These are phyloP conservation scores for Ophiostoma ips DNA, from an alignment of 2,329 filamentous ascomycete genomes.

Conservation along the genomic window DNA sequence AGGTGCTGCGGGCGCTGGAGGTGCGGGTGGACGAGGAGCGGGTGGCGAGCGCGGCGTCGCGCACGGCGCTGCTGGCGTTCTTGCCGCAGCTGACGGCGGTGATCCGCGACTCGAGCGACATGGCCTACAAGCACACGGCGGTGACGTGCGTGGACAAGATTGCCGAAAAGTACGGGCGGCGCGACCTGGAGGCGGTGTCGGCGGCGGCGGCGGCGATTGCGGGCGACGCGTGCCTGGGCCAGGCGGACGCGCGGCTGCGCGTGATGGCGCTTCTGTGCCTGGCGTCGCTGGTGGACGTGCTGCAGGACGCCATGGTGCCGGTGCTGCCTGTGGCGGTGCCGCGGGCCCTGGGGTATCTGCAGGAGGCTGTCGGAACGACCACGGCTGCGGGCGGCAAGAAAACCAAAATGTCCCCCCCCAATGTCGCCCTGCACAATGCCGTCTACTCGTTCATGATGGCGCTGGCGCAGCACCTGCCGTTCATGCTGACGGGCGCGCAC, in stretches of 20 bases:
- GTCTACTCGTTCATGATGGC: conserved; percentile 67
- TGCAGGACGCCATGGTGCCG: conserved; percentile 74
- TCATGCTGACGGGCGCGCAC: conserved; percentile 69
- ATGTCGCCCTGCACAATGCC: conserved; percentile 60
- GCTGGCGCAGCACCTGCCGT: conserved; percentile 71
- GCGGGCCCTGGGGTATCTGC: conserved; percentile 56
- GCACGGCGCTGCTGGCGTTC: conserved; percentile 62
- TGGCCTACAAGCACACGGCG: conserved; percentile 68
- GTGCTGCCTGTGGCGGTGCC: conserved; percentile 65
- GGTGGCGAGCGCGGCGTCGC: conserved; percentile 52
- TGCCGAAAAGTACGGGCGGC: conserved; percentile 88
- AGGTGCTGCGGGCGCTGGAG: conserved; percentile 69
- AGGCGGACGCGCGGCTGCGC: conserved; percentile 56
- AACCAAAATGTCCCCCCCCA: neutral
- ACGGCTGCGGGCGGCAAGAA: conserved; percentile 16
- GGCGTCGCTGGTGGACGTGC: conserved; percentile 75
- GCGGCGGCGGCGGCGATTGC: conserved; percentile 65
- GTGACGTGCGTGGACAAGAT: conserved; percentile 88
- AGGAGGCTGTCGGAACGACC: conserved; percentile 42
- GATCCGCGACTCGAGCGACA: conserved; percentile 57
- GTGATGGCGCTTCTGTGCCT: conserved; percentile 81
- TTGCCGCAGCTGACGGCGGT: conserved; percentile 65
- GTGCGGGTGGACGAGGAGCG: conserved; percentile 61
- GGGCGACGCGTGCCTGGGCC: conserved; percentile 61
- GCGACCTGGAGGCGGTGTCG: conserved; percentile 63